Conservation (phyloP, 139 green algal genomes). For the Pycnococcus provasolii region DNA sequence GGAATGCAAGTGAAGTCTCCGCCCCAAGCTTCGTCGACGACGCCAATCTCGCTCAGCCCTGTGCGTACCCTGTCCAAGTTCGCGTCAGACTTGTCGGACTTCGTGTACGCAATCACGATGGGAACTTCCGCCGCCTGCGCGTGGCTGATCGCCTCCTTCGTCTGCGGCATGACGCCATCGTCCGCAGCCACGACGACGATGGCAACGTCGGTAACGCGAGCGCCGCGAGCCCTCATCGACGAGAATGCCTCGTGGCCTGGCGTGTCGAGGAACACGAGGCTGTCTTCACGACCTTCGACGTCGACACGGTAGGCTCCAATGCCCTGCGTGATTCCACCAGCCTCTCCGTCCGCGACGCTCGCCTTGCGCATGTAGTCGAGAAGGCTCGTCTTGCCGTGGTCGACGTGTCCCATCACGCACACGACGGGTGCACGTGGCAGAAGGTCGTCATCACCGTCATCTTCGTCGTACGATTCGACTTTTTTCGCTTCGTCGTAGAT, state of each 20-base stretch:
- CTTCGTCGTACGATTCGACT: slow-evolving; percentile 54
- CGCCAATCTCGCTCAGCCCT: slow-evolving; percentile 66
- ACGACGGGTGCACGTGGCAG: slow-evolving; percentile 73
- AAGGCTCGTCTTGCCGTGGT: slow-evolving; percentile 76
- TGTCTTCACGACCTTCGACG: slow-evolving; percentile 48
- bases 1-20: slow-evolving; percentile 75
- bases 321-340: slow-evolving; percentile 93
- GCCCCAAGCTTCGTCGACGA: slow-evolving; percentile 95
- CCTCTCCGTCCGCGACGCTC: slow-evolving; percentile 82
- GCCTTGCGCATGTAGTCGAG: slow-evolving; percentile 75
- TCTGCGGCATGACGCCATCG: slow-evolving; percentile 93
- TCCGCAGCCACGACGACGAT: slow-evolving; percentile 95
- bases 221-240: slow-evolving; percentile 84
- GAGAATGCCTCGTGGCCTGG: slow-evolving; percentile 74
- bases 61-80: slow-evolving; percentile 65
- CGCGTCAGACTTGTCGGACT: slow-evolving; percentile 84
- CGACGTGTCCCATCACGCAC: slow-evolving; percentile 97
- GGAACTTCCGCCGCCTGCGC: slow-evolving; percentile 81
- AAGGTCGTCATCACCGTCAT: slow-evolving; percentile 69
- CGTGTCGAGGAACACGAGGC: slow-evolving; percentile 94
- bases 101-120: slow-evolving; percentile 56
- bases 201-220: slow-evolving; percentile 88
- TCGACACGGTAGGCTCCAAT: slow-evolving; percentile 91
- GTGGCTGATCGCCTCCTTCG: slow-evolving; percentile 81
- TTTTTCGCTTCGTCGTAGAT: slow-evolving; percentile 47